Base-by-base conservation (phyloP, 768 basidiomycete genomes). In the Tylopilus cervinicoccineus region DNA sequence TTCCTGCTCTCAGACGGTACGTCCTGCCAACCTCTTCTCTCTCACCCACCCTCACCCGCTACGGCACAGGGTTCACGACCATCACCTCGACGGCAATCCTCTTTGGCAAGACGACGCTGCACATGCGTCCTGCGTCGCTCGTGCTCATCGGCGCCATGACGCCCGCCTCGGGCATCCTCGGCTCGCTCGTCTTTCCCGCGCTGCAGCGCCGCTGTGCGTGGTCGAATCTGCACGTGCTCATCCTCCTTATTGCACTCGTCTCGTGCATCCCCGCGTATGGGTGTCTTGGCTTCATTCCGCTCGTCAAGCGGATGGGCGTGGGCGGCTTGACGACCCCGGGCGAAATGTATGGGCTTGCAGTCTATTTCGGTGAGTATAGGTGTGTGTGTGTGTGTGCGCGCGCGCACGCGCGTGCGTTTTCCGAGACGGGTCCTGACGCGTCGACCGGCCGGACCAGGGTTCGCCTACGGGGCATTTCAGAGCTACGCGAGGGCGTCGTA, bases 71-170 rank as follows among this genome's bases (percentile, higher is more conserved):
- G 2, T 93, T 94, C 68, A 90, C 93, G 3, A 96, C 94, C 0
- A 86, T 96, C 38, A 93, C 92, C 0, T 89, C 89, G 0, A 92
- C 91, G 0, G 90, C 95, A 0, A 79, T 97, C 46, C 78, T 99
- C 1, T 97, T 95, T 59, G 93, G 83, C 1, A 96, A 95, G 64
- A 95, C 93, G 1, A 75, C 84, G 1, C 76, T 97, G 16, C 75
- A 84, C 58, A 91, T 99, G 86, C 70, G 78, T 0, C 63, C 93
- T 0, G 82, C 86, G 0, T 76, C 86, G 1, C 80, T 95, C 41
- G 81, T 93, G 46, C 70, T 93, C 53, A 76, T 95, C 33, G 90
- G 89, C 7, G 76, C 86, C 10, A 73, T 93, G n/a, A 80, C 86
- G 0, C 89, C 93, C 5, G 61, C 74, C 6, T 73, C 84, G 0